These are phyloP conservation scores for Golubevia sp. DNA, from an alignment of 1,284 basidiomycete genomes.

Conservation along the genomic window DNA sequence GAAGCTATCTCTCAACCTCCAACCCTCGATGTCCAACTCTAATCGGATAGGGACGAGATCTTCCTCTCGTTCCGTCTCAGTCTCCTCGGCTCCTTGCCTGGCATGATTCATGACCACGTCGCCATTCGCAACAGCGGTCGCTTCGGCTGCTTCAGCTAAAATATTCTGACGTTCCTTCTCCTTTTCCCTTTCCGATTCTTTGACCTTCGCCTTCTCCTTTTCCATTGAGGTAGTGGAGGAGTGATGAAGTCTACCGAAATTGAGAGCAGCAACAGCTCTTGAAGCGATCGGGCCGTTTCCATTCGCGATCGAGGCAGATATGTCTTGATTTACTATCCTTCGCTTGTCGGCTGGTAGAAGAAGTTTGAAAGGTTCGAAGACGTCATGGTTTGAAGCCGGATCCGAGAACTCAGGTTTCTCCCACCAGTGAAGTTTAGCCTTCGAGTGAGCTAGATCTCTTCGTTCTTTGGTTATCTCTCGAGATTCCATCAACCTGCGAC, in stretches of 20 bases:
- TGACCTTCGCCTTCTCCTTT: no score
- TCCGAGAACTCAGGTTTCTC: slow-evolving; percentile 37
- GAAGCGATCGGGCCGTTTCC: no score
- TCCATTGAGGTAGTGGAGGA: no score
- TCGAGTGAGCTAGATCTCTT: slow-evolving; percentile 22
- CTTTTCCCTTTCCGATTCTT: slow-evolving; percentile 13
- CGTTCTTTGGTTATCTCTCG: no score
- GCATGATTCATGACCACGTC: slow-evolving; percentile 17
- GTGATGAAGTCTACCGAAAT: no score
- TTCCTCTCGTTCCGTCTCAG: slow-evolving; percentile 9
- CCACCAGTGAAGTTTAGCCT: slow-evolving; percentile 48
- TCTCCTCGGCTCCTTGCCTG: slow-evolving; percentile 17
- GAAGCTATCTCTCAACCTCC: slow-evolving; percentile 56
- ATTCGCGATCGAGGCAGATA: no score
- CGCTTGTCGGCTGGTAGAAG: slow-evolving; percentile 33
- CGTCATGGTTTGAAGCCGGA: neutral
- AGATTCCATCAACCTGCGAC: neutral
- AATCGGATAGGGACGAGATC: slow-evolving; percentile 56
- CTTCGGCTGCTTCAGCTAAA: slow-evolving; percentile 21
- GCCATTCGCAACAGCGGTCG: slow-evolving; percentile 24
- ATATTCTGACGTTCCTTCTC: slow-evolving; percentile 17
- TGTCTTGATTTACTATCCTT: no score
- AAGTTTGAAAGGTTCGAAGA: slow-evolving; percentile 39
- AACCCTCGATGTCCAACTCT: slow-evolving; percentile 57
- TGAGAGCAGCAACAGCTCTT: no score